A percentile compares a stretch with the other conserved stretches of the same genome.
Evolutionary conservation across 192 early-diverging fungal genomes (phyloP).

Genomic region (Gorgonomyces haynaldii): DNA sequence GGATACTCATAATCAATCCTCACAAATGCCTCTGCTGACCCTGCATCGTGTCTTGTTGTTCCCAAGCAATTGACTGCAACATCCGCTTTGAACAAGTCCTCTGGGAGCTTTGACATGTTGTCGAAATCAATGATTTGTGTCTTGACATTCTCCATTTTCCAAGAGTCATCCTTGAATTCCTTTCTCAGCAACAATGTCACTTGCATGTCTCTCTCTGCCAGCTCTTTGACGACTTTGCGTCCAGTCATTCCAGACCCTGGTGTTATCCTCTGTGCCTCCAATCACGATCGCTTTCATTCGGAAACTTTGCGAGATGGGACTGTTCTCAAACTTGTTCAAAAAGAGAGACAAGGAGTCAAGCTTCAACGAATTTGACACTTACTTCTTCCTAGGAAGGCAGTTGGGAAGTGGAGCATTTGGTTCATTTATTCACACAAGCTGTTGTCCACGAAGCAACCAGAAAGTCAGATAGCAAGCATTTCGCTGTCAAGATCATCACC

Average conservation of each 20-base stretch:
- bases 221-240: not conserved
- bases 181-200: no score
- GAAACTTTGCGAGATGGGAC: no score
- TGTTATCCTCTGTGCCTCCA: not conserved
- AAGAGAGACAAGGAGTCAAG: not conserved
- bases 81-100: not conserved
- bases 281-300: not conserved
- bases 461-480: constrained; percentile 38
- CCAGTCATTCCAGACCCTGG: not conserved
- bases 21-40: not conserved
- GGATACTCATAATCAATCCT: constrained; percentile 7
- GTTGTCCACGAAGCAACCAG: constrained; percentile 56
- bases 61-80: constrained; percentile 3
- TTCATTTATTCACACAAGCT: constrained; percentile 12
- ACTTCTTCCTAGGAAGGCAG: constrained; percentile 19
- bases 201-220: no score
- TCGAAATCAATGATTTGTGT: no score
- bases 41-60: constrained; percentile 1
- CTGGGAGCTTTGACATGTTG: not conserved
- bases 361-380: constrained; percentile 9
- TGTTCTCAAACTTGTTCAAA: not conserved
- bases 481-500: constrained; percentile 65
- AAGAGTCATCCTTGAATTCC: no score
- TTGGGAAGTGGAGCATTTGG: constrained; percentile 27
- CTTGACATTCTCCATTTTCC: no score